Conservation (phyloP, 768 basidiomycete species). For the Tephrocybe rancida region DNA sequence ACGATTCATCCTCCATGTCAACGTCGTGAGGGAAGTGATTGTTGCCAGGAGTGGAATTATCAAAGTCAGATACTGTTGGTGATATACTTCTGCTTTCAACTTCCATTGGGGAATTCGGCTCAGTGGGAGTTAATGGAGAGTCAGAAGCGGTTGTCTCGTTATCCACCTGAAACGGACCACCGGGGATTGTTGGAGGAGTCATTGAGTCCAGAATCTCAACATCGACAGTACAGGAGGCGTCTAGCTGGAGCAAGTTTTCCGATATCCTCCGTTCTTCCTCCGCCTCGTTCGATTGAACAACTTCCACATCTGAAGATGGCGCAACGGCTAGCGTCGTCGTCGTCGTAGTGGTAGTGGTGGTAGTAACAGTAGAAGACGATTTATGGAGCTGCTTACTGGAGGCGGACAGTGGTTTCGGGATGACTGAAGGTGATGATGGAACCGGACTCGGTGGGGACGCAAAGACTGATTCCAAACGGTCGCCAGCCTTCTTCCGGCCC, state of each 20-base stretch:
- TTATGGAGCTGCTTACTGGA: conserved; percentile 1
- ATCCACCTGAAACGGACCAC: not conserved
- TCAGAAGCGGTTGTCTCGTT: conserved; percentile 3
- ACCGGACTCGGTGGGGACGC: not conserved
- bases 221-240: conserved; percentile 28
- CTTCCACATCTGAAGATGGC: not conserved
- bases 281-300: conserved; percentile 26
- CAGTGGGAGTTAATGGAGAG: conserved; percentile 3
- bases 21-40: not conserved
- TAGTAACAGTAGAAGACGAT: not conserved
- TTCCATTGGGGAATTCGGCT: conserved; percentile 15
- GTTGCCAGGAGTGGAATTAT: not conserved
- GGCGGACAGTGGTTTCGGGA: not conserved
- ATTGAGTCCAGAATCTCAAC: conserved; percentile 10
- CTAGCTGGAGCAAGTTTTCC: conserved; percentile 27
- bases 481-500: conserved; percentile 5
- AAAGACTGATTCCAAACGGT: conserved; percentile 3
- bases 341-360: not conserved
- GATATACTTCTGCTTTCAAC: conserved; percentile 13
- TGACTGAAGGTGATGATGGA: not conserved
- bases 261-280: conserved; percentile 29
- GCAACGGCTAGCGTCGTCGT: not conserved
- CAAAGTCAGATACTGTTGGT: conserved; percentile 12
- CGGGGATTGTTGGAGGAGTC: conserved; percentile 2
- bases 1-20: conserved; percentile 11